These are phyloP conservation scores for Fistulinella prunicolor DNA, from an alignment of 768 basidiomycete genomes.

Conservation along the genomic window DNA sequence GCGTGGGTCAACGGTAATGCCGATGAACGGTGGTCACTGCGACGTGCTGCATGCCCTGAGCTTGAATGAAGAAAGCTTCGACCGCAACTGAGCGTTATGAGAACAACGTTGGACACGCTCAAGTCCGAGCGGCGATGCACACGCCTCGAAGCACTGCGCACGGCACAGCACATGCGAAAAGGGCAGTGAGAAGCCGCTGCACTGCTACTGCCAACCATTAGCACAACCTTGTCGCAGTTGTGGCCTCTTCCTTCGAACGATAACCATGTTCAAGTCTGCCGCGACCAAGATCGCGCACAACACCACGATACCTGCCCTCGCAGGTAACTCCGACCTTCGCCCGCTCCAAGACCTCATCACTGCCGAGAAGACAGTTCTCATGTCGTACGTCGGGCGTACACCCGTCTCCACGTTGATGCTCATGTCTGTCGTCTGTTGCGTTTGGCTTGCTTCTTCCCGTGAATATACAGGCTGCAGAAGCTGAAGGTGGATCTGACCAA, in stretches of 20 bases:
- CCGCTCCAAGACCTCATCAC: slow-evolving; percentile 87
- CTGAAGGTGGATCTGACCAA: slow-evolving; percentile 64
- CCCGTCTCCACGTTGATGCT: background rate
- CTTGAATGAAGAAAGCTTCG: too few relatives aligned
- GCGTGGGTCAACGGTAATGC: too few relatives aligned
- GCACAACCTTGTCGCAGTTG: background rate
- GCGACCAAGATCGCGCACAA: slow-evolving; percentile 88
- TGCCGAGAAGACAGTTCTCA: slow-evolving; percentile 79
- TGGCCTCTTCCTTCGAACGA: slow-evolving; percentile 2
- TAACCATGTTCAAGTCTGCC: slow-evolving; percentile 69
- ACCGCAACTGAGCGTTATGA: too few relatives aligned
- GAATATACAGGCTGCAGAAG: slow-evolving; percentile 52
- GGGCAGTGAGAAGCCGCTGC: too few relatives aligned
- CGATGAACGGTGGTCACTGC: too few relatives aligned
- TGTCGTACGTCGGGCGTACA: slow-evolving; percentile 49
- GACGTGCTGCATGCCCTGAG: too few relatives aligned
- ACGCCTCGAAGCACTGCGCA: too few relatives aligned
- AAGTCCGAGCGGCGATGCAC: too few relatives aligned
- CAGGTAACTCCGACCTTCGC: slow-evolving; percentile 72
- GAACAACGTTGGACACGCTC: too few relatives aligned
- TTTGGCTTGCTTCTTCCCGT: background rate
- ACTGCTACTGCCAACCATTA: slow-evolving; percentile 4
- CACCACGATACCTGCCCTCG: slow-evolving; percentile 69
- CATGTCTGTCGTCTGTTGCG: background rate
- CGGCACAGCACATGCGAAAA: too few relatives aligned